Conservation (phyloP, 2,329 filamentous ascomycete species). For the Teratosphaeria destructans region DNA sequence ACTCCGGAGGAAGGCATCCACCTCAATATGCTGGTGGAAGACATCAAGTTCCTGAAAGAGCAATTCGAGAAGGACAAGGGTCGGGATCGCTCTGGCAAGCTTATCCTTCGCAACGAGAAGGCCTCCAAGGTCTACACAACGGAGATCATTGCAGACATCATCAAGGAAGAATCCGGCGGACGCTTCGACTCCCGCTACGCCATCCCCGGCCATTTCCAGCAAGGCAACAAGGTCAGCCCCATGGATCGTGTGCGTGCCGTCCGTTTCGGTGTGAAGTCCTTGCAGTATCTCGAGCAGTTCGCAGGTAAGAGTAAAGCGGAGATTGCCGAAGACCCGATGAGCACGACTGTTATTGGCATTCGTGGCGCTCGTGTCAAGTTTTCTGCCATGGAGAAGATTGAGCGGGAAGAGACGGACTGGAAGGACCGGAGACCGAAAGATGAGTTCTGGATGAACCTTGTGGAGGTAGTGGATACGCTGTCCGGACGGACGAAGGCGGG, state of each 20-base stretch:
- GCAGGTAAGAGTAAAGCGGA: conserved; percentile 54
- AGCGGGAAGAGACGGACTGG: conserved; percentile 87
- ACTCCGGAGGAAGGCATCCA: conserved; percentile 94
- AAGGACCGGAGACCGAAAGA: conserved; percentile 70
- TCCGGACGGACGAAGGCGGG: conserved; percentile 50
- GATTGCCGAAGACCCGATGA: conserved; percentile 64
- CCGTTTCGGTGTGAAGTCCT: conserved; percentile 83
- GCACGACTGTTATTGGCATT: conserved; percentile 79
- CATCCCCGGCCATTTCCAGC: conserved; percentile 88
- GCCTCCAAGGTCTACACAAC: conserved; percentile 84
- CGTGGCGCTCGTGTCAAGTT: conserved; percentile 86
- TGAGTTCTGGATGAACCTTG: conserved; percentile 76
- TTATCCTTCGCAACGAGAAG: conserved; percentile 95
- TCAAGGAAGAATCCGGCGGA: conserved; percentile 83
- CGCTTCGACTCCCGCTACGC: conserved; percentile 87
- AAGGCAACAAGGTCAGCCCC: conserved; percentile 81
- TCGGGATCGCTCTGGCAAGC: conserved; percentile 77
- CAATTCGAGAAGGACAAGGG: conserved; percentile 79
- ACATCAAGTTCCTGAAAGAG: conserved; percentile 80
- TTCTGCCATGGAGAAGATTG: conserved; percentile 66
- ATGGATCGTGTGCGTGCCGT: conserved; percentile 95
- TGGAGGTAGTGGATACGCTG: conserved; percentile 73
- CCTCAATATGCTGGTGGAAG: conserved; percentile 81
- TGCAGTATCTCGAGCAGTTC: conserved; percentile 79
- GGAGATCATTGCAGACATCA: conserved; percentile 89